Evolutionary conservation across 2,329 filamentous ascomycete species (phyloP).

Genomic region (Ophiosphaerella narmari): DNA sequence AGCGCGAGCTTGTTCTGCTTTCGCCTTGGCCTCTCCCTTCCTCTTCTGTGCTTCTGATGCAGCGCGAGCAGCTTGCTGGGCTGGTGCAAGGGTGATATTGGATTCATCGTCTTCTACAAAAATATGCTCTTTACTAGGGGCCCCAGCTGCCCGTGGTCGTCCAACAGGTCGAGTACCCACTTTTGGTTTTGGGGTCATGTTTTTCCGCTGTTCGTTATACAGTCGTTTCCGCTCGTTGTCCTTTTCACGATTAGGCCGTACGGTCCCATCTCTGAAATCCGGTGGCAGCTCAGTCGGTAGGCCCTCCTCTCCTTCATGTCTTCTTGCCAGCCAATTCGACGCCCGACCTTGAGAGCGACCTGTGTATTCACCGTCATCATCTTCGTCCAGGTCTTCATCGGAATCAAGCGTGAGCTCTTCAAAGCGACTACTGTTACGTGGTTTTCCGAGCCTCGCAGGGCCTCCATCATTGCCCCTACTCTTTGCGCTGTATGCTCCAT

Average conservation of each 20-base stretch:
- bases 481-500: conserved; percentile 47
- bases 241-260: conserved; percentile 34
- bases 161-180: conserved; percentile 32
- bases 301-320: conserved; percentile 49
- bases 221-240: conserved; percentile 26
- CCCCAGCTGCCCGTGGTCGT: conserved; percentile 27
- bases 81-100: conserved; percentile 26
- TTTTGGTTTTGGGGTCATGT: conserved; percentile 28
- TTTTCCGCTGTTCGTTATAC: conserved; percentile 31
- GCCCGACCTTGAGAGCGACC: conserved; percentile 28
- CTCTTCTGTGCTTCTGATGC: conserved; percentile 29
- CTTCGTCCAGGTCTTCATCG: conserved; percentile 47
- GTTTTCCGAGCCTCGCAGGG: conserved; percentile 27
- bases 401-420: conserved; percentile 55
- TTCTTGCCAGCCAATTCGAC: conserved; percentile 50
- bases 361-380: conserved; percentile 19
- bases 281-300: conserved; percentile 50
- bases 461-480: conserved; percentile 33
- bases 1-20: conserved; percentile 20
- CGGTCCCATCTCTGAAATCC: conserved; percentile 46
- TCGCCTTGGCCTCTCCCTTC: conserved; percentile 29
- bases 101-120: conserved; percentile 39
- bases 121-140: conserved; percentile 29
- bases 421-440: conserved; percentile 36
- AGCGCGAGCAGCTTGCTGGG: conserved; percentile 28